A percentile compares a stretch with the other conserved stretches of the same genome.
phyloP scores from a whole-genome alignment of 2,329 filamentous ascomycete species.

The Rutstroemia sp. region DNA sequence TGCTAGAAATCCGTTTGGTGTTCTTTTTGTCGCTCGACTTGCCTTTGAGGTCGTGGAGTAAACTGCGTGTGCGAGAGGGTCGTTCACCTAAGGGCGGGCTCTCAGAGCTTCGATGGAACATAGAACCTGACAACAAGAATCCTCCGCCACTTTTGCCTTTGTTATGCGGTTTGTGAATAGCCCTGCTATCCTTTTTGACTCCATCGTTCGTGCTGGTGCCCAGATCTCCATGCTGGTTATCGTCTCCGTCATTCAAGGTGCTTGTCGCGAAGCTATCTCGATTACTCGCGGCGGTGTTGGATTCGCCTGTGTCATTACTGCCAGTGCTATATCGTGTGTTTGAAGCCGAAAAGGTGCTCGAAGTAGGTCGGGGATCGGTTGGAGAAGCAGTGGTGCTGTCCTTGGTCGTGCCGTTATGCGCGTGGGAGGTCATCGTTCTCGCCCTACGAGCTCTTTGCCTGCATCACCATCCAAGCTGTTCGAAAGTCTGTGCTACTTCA shows the following conservation, averaged over 20 bases:
- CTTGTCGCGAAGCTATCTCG: constrained; percentile 17
- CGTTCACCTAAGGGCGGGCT: constrained; percentile 4
- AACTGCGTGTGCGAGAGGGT: constrained; percentile 14
- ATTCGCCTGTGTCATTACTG: constrained; percentile 39
- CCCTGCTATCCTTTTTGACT: constrained; percentile 16
- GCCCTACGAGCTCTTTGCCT: constrained; percentile 9
- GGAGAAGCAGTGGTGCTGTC: constrained; percentile 21
- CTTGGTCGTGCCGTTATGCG: constrained; percentile 12
- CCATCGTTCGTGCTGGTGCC: constrained; percentile 4
- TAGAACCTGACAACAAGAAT: constrained; percentile 25
- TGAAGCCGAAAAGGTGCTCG: constrained; percentile 18
- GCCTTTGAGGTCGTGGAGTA: constrained; percentile 21
- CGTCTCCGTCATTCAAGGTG: constrained; percentile 5
- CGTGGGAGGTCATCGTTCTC: constrained; percentile 22
- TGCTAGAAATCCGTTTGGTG: constrained; percentile 19
- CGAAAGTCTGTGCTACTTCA: constrained; percentile 9
- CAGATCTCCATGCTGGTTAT: constrained; percentile 2
- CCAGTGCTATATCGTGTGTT: constrained; percentile 29
- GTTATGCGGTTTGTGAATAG: constrained; percentile 22
- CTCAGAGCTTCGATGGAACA: constrained; percentile 1
- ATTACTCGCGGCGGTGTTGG: constrained; percentile 34
- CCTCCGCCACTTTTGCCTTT: constrained; percentile 24
- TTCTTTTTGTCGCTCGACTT: constrained; percentile 23
- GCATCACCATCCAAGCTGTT: constrained; percentile 10
- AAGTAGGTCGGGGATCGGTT: constrained; percentile 17